Evolutionary conservation across 1,139 yeast species (phyloP).

Genomic region (Candida freyschussii): DNA sequence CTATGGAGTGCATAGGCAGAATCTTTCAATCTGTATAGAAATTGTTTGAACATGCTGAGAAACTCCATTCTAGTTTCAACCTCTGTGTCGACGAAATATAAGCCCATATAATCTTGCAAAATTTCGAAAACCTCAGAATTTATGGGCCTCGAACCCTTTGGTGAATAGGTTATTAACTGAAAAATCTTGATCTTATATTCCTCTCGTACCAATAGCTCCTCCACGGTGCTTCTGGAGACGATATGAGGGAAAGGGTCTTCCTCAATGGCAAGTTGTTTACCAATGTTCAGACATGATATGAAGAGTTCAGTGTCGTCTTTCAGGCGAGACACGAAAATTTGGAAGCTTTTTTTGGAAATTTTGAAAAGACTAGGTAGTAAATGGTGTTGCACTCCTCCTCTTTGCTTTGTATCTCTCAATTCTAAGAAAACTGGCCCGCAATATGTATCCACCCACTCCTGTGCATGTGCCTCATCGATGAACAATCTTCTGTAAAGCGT

Average conservation of each 20-base stretch:
- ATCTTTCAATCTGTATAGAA: conserved; percentile 60
- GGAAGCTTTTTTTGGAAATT: conserved; percentile 40
- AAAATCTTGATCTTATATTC: conserved; percentile 53
- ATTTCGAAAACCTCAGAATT: conserved; percentile 39
- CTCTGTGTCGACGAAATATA: conserved; percentile 55
- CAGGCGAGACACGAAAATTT: conserved; percentile 32
- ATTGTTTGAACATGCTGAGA: conserved; percentile 52
- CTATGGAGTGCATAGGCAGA: conserved; percentile 55
- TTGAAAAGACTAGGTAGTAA: conserved; percentile 60
- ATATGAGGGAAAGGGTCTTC: conserved; percentile 46
- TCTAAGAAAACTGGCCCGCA: conserved; percentile 57
- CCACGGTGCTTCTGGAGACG: conserved; percentile 34
- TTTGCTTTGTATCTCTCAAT: conserved; percentile 35
- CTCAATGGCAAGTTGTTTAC: conserved; percentile 53
- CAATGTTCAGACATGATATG: conserved; percentile 57
- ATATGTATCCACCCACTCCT: conserved; percentile 24
- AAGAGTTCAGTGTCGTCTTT: conserved; percentile 36
- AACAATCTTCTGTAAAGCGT: conserved; percentile 39
- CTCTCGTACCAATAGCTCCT: conserved; percentile 41
- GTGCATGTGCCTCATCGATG: conserved; percentile 20
- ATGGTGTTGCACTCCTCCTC: conserved; percentile 52
- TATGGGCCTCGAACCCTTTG: conserved; percentile 57
- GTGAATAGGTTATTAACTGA: conserved; percentile 54
- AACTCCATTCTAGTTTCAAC: conserved; percentile 66
- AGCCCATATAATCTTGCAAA: conserved; percentile 40